Evolutionary conservation across 352 stramenopile species (phyloP).

Genomic region (Plasmopara muralis): DNA sequence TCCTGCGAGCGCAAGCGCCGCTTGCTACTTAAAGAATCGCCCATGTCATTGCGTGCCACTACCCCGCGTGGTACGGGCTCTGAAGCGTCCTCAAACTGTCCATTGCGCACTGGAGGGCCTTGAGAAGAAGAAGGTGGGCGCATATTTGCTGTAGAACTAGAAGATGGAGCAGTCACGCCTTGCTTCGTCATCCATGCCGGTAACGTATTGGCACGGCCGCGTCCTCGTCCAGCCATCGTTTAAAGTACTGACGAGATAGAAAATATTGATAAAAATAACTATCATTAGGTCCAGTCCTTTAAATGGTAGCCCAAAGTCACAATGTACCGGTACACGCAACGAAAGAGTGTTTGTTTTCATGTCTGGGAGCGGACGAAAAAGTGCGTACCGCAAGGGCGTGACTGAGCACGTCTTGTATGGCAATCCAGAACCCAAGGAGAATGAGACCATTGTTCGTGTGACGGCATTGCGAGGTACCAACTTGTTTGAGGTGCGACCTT

Average conservation of each 20-base stretch:
- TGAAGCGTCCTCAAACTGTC: conserved; percentile 66
- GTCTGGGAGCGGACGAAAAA: conserved; percentile 87
- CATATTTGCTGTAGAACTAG: conserved; percentile 5
- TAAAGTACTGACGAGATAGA: neutral
- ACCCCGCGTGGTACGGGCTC: conserved; percentile 13
- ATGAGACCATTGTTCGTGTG: conserved; percentile 90
- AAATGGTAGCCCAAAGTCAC: too few relatives aligned
- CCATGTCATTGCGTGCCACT: conserved; percentile 14
- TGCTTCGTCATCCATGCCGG: conserved; percentile 84
- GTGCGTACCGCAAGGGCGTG: conserved; percentile 89
- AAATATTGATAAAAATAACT: too few relatives aligned
- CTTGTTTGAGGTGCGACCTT: conserved; percentile 89
- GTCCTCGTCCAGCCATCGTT: conserved; percentile 73
- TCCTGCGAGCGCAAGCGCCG: conserved; percentile 20
- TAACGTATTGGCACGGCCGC: conserved; percentile 60
- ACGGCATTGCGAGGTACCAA: conserved; percentile 90
- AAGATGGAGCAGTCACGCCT: conserved; percentile 12
- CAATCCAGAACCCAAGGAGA: conserved; percentile 83
- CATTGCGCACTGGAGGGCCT: conserved; percentile 21
- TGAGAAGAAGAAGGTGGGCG: conserved; percentile 8
- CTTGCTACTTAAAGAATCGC: conserved; percentile 13
- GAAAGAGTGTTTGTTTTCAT: conserved; percentile 29
- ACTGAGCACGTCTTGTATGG: conserved; percentile 88
- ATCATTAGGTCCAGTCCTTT: too few relatives aligned
- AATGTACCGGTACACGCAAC: too few relatives aligned